A percentile compares a stretch with the other conserved stretches of the same genome.
These are phyloP conservation scores for Lentinula edodes DNA, from an alignment of 768 basidiomycete species.

Conservation along the genomic window DNA sequence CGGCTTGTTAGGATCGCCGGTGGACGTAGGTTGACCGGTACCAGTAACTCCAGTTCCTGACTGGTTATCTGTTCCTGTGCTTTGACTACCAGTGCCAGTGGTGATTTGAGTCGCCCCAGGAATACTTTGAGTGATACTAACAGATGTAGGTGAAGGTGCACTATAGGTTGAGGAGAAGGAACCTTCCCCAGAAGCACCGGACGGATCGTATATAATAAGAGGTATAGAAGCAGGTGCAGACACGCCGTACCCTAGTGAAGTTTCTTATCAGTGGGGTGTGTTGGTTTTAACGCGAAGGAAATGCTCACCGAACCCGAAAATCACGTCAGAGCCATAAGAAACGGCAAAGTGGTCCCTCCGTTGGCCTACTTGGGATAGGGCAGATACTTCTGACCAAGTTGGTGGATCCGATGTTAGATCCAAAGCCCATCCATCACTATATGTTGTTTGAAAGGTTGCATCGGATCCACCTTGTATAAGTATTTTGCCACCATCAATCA, in stretches of 20 bases:
- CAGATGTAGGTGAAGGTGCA: conserved; percentile 25
- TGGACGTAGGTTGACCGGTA: conserved; percentile 14
- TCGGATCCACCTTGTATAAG: conserved; percentile 80
- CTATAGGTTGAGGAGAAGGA: conserved; percentile 39
- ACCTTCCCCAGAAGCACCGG: conserved; percentile 13
- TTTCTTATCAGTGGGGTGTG: background rate
- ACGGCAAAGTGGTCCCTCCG: conserved; percentile 75
- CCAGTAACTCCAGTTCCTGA: conserved; percentile 13
- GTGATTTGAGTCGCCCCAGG: conserved; percentile 26
- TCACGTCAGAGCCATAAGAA: conserved; percentile 49
- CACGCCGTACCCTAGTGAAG: conserved; percentile 37
- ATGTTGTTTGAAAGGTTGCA: conserved; percentile 44
- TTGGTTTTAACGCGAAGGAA: conserved; percentile 1
- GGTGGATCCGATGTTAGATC: conserved; percentile 51
- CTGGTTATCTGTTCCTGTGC: background rate
- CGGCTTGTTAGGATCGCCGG: conserved; percentile 12
- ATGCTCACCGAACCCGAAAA: conserved; percentile 76
- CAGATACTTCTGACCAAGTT: conserved; percentile 50
- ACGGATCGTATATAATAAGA: conserved; percentile 49
- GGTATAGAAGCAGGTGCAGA: conserved; percentile 47
- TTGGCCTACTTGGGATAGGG: conserved; percentile 52
- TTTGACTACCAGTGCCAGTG: background rate
- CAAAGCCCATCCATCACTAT: conserved; percentile 66
- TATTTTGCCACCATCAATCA: conserved; percentile 43
- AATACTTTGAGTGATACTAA: conserved; percentile 26